phyloP scores from a whole-genome alignment of 352 stramenopile genomes.

The Phytophthora fragariaefolia region DNA sequence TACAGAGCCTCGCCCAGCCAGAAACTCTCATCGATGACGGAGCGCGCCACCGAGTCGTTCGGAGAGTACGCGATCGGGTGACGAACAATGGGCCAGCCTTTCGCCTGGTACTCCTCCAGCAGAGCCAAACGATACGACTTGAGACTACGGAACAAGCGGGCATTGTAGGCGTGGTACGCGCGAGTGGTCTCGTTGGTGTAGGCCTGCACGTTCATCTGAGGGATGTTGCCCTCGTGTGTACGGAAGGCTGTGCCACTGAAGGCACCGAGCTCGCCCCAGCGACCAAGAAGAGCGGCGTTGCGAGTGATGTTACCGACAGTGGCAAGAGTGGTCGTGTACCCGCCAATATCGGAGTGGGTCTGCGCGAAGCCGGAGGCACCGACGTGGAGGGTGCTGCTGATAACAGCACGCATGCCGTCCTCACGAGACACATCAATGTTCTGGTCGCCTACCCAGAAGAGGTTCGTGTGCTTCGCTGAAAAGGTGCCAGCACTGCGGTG shows the following conservation, averaged over 20 bases:
- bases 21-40: constrained; percentile 36
- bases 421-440: constrained; percentile 38
- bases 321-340: constrained; percentile 36
- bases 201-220: constrained; percentile 34
- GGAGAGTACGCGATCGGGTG: constrained; percentile 34
- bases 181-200: constrained; percentile 33
- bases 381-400: constrained; percentile 34
- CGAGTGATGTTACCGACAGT: constrained; percentile 36
- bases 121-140: constrained; percentile 33
- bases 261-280: constrained; percentile 34
- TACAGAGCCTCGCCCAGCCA: constrained; percentile 38
- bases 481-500: constrained; percentile 36
- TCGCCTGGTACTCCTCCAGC: constrained; percentile 28
- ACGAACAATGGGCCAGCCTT: constrained; percentile 33
- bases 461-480: constrained; percentile 35
- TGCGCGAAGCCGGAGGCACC: constrained; percentile 35
- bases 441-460: constrained; percentile 41
- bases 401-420: constrained; percentile 33
- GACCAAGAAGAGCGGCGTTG: constrained; percentile 28
- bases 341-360: constrained; percentile 35
- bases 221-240: constrained; percentile 40
- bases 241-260: constrained; percentile 36
- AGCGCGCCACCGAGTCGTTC: constrained; percentile 20
- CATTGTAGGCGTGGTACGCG: constrained; percentile 37
- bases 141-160: constrained; percentile 33